Base-by-base conservation (phyloP, 345 rosid species). In the Zanthoxylum bungeanum region DNA sequence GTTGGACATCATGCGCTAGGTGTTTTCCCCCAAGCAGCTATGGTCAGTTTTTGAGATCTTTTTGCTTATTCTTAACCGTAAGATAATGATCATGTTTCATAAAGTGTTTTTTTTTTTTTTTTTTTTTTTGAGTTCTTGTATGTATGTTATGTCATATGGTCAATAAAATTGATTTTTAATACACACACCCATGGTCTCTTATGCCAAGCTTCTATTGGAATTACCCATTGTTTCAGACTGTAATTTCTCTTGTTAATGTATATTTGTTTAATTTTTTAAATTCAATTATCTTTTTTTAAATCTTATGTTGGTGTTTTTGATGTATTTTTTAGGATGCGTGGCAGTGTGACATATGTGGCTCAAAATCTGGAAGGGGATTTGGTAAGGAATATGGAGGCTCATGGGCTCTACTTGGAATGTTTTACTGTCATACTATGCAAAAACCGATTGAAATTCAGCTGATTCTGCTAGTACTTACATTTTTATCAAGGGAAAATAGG, bases 301-400 rank as follows among this genome's bases (percentile, higher is more conserved):
- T 7, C 19, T 42, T 40, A 42, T 34, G 10, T 42, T 27, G 39
- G 22, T 59, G 4, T 63, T 75, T 42, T 34, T 37, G 30, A n/a
- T 24, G 47, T 62, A 5, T 1, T 69, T 79, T 80, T 67, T 84
- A 95, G 98, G 99, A 95, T 81, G 93, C 83, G 30, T 92, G 99
- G 99, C 98, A 95, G 69, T 95, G 99, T 73, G 97, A 95, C 62
- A 87, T 95, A 63, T 95, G 98, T 76, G 86, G 87, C 21, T 88
- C 91, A 47, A 92, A 91, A 78, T 92, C 98, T 61, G 99, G 99
- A 76, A 92, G 91, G 84, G 99, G 99, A 61, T 95, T 95, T 81
- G 99, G 99, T 95, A 88, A 88, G 92, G 67, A 72, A 71, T 59
- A 73, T 28, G 4, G 50, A 72, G 16, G 51, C 64, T 69, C 47